A percentile compares a stretch with the other conserved stretches of the same genome.
Conservation (phyloP, 441 rosid species). For the Croton setiger region DNA sequence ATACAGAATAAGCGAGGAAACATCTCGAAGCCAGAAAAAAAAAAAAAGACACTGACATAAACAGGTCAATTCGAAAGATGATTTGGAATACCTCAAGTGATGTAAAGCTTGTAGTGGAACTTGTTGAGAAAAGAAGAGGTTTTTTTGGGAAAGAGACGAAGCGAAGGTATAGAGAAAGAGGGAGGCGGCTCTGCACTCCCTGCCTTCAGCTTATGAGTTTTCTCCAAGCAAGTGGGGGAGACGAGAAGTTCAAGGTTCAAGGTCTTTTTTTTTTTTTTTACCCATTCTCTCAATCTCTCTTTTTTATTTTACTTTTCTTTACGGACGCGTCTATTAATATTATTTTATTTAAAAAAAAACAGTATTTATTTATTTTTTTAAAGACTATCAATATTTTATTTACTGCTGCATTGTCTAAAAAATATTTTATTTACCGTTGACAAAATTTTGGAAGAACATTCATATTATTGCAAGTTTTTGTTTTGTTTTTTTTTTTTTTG, state of each 20-base stretch:
- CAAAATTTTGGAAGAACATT: too few species aligned
- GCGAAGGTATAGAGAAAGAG: constrained; percentile 2
- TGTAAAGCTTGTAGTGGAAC: neutral
- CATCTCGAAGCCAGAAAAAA: constrained; percentile 17
- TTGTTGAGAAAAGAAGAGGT: neutral
- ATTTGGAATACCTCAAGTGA: constrained; percentile 25
- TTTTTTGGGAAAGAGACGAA: too few species aligned
- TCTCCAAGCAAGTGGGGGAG: constrained; percentile 49
- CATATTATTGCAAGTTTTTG: too few species aligned
- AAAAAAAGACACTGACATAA: constrained; percentile 5
- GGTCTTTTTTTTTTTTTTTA: neutral
- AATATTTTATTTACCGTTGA: too few species aligned
- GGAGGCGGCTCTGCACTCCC: constrained; percentile 27
- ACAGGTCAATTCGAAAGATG: neutral
- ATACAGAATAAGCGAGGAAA: constrained; percentile 1
- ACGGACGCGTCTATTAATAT: neutral
- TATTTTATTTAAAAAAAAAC: neutral
- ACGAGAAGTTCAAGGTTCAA: neutral
- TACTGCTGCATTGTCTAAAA: too few species aligned
- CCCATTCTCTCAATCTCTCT: neutral
- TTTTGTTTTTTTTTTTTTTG: too few species aligned
- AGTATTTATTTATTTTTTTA: too few species aligned
- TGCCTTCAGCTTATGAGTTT: constrained; percentile 26
- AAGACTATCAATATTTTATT: too few species aligned
- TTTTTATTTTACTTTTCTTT: neutral